phyloP scores from a whole-genome alignment of 2,329 filamentous ascomycete genomes.

The Tympanopsis confertula region DNA sequence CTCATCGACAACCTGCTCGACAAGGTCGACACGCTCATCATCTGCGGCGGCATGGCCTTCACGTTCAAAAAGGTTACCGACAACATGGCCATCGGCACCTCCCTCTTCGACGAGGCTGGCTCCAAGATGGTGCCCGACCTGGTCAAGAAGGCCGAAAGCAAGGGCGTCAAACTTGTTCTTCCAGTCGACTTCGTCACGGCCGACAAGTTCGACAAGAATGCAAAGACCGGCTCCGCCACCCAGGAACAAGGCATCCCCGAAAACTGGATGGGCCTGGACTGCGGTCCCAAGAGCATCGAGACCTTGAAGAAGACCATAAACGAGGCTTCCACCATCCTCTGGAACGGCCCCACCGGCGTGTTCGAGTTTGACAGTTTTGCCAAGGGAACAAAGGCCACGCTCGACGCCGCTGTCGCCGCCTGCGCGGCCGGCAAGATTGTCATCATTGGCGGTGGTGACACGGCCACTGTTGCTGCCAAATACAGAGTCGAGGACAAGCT shows the following conservation, averaged over 20 bases:
- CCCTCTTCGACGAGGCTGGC: conserved; percentile 85
- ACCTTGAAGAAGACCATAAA: conserved; percentile 79
- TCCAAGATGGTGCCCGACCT: conserved; percentile 81
- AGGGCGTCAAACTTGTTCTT: conserved; percentile 89
- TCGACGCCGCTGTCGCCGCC: conserved; percentile 77
- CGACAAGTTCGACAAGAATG: conserved; percentile 85
- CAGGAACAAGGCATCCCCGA: conserved; percentile 86
- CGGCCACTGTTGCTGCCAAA: conserved; percentile 93
- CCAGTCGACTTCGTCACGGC: conserved; percentile 92
- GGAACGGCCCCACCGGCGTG: conserved; percentile 95
- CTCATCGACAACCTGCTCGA: conserved; percentile 96
- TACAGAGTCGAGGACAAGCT: conserved; percentile 93
- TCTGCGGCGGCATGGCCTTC: conserved; percentile 97
- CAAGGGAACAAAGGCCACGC: conserved; percentile 78
- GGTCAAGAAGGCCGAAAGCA: conserved; percentile 89
- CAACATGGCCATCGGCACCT: conserved; percentile 78
- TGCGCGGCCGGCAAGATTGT: conserved; percentile 81
- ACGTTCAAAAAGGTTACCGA: conserved; percentile 99
- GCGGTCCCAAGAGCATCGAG: conserved; percentile 76
- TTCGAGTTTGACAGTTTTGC: conserved; percentile 96
- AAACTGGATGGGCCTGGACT: conserved; percentile 96
- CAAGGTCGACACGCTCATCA: conserved; percentile 93
- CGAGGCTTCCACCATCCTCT: conserved; percentile 89
- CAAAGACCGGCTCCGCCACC: conserved; percentile 68
- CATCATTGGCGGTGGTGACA: conserved; percentile 97